These are phyloP conservation scores for Withania somnifera DNA, from an alignment of 305 asterid species.

Conservation along the genomic window DNA sequence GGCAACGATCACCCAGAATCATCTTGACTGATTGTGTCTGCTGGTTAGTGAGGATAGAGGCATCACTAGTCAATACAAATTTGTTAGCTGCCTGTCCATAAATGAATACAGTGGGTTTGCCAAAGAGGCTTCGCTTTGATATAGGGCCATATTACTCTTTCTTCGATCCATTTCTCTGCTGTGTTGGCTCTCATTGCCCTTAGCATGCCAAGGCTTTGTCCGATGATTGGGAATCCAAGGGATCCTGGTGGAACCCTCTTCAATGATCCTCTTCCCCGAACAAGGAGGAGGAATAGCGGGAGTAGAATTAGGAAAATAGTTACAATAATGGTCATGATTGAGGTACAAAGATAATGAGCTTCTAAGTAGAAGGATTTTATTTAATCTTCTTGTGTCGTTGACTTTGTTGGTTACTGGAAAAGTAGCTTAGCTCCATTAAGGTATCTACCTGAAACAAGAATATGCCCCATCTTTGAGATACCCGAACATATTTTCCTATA, in stretches of 20 bases:
- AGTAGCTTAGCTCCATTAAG: neutral
- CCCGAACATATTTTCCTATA: neutral
- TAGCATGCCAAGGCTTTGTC: constrained; percentile 37
- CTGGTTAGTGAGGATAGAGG: constrained; percentile 27
- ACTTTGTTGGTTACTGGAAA: neutral
- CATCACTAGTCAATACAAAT: constrained; percentile 41
- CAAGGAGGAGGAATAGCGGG: constrained; percentile 14
- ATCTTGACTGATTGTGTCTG: constrained; percentile 46
- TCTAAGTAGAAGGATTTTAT: neutral
- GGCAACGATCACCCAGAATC: constrained; percentile 46
- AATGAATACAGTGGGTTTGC: constrained; percentile 54
- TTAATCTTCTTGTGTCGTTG: neutral
- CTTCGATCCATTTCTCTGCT: constrained; percentile 37
- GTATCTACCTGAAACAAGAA: neutral
- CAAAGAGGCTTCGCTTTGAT: constrained; percentile 62
- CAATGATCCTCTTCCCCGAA: constrained; percentile 3
- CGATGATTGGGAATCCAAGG: constrained; percentile 30
- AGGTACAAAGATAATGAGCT: neutral
- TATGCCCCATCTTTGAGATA: neutral
- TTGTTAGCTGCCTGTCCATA: constrained; percentile 68
- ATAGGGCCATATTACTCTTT: constrained; percentile 34
- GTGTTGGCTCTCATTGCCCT: constrained; percentile 60
- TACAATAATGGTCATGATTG: constrained; percentile 16
- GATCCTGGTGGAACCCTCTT: constrained; percentile 37
- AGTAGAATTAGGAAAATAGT: constrained; percentile 12